Base-by-base conservation (phyloP, 345 rosid species). In the Aquilaria sinensis region DNA sequence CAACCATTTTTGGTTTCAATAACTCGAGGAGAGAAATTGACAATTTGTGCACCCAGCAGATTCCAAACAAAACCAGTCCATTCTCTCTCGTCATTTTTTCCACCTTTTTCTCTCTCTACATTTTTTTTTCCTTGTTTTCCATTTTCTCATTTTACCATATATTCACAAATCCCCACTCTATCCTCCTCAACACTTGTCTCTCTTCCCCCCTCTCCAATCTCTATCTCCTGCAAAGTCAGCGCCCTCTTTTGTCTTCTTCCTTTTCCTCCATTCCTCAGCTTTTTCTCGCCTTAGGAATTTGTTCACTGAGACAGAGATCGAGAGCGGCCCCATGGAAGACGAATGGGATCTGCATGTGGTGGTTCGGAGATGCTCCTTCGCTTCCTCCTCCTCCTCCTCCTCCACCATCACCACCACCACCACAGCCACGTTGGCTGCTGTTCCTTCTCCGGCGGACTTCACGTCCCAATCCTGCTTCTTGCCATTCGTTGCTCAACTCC, bases 341-440 rank as follows among this genome's bases (percentile, higher is more conserved):
- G 97, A 90, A 68, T 93, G 98, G 98, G 97, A 93, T 84, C 90
- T 93, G 66, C 84, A 83, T 62, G 98, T 97, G 58, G 96, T 93
- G 72, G 97, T 93, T 48, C 78, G 97, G 75, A 81, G 96, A 34
- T 86, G 90, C 72, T 60, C 78, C 75, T 31, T 77, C 64, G 30
- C 73, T 3, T 31, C 83, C 67, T 47, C 82, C 62, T 10, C 75
- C 57, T 8, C 82, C 62, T 7, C 73, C 43, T 37, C 57, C 23
- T 23, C 23, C 23, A 23, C 23, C 23, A 1, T 77, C 29, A 13
- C 86, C 49, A 41, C 78, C 50, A 59, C 81, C 56, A 9, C 76
- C 3, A n/a, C 46, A 61, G 10, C 58, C 8, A n/a, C 79, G 64
- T n/a, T 64, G 12, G 51, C 69, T 7, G 50, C 64, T 10, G 12